phyloP scores from a whole-genome alignment of 306 rosid genomes.

The Vicia sativa region DNA sequence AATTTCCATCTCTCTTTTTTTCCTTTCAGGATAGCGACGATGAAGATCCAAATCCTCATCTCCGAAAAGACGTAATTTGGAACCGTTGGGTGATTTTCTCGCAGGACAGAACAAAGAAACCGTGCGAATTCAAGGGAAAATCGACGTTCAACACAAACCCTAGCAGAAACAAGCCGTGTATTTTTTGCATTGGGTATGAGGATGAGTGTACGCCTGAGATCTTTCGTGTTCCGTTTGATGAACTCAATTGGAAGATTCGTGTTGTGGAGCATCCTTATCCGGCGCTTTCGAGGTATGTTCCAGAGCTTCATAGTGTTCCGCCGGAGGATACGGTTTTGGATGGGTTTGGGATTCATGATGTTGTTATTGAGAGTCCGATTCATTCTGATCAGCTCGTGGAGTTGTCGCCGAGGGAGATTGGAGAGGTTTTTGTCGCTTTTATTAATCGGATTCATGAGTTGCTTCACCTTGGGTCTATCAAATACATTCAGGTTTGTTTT shows the following conservation, averaged over 20 bases:
- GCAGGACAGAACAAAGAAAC: slow-evolving; percentile 58
- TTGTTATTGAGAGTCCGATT: slow-evolving; percentile 61
- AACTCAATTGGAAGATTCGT: slow-evolving; percentile 62
- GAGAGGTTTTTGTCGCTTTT: slow-evolving; percentile 48
- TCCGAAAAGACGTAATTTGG: slow-evolving; percentile 54
- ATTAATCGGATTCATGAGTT: slow-evolving; percentile 52
- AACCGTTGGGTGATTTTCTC: slow-evolving; percentile 74
- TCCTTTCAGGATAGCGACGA: not conserved
- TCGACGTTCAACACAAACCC: slow-evolving; percentile 36
- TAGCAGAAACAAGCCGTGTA: slow-evolving; percentile 45
- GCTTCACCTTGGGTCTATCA: slow-evolving; percentile 41
- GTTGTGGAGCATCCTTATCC: slow-evolving; percentile 73
- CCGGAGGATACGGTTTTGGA: slow-evolving; percentile 33
- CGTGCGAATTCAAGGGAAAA: slow-evolving; percentile 67
- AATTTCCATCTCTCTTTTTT: not conserved
- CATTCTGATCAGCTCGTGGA: slow-evolving; percentile 63
- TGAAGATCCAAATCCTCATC: slow-evolving; percentile 41
- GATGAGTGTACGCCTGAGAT: slow-evolving; percentile 69
- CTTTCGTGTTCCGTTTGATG: slow-evolving; percentile 58
- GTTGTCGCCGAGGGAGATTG: slow-evolving; percentile 49
- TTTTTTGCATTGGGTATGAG: slow-evolving; percentile 73
- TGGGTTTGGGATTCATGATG: slow-evolving; percentile 78
- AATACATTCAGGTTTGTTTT: slow-evolving; percentile 66
- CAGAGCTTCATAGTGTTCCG: not conserved
- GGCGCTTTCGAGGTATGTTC: slow-evolving; percentile 48